Conservation (phyloP, 2,329 filamentous ascomycete species). For the Botryotinia narcissicola region DNA sequence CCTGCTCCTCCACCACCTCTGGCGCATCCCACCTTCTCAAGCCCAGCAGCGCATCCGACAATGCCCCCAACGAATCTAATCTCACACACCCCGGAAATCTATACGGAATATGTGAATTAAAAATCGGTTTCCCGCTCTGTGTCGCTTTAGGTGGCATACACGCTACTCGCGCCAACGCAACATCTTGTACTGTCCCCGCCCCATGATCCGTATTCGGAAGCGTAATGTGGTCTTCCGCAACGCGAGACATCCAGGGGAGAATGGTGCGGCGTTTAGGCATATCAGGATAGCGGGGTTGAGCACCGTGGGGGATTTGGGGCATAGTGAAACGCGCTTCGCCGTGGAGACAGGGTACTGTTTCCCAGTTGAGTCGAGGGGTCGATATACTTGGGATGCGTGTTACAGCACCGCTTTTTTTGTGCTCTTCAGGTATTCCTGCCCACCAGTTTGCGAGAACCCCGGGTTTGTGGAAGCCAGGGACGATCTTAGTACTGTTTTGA, state of each 20-base stretch:
- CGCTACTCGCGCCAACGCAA: background rate
- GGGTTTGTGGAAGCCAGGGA: slow-evolving; percentile 2
- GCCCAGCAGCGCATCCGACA: background rate
- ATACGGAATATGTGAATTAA: background rate
- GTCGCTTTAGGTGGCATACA: background rate
- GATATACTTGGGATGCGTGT: background rate
- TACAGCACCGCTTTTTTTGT: background rate
- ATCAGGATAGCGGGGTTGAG: background rate
- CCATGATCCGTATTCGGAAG: background rate
- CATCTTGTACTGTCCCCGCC: background rate
- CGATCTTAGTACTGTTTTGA: background rate
- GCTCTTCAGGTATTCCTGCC: background rate
- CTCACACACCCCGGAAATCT: background rate
- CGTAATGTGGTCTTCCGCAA: background rate
- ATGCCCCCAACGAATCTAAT: background rate
- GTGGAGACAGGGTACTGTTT: background rate
- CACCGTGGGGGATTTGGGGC: background rate
- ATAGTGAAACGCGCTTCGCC: background rate
- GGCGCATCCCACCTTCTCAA: background rate
- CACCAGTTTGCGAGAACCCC: background rate
- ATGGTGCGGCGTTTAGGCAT: background rate
- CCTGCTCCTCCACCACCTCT: background rate
- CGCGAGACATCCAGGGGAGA: background rate
- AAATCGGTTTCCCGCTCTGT: background rate
- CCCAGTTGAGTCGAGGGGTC: background rate